Evolutionary conservation across 768 basidiomycete species (phyloP), one percentile per base, ranked within the genome.

Genomic region (Pisolithus sp.): DNA sequence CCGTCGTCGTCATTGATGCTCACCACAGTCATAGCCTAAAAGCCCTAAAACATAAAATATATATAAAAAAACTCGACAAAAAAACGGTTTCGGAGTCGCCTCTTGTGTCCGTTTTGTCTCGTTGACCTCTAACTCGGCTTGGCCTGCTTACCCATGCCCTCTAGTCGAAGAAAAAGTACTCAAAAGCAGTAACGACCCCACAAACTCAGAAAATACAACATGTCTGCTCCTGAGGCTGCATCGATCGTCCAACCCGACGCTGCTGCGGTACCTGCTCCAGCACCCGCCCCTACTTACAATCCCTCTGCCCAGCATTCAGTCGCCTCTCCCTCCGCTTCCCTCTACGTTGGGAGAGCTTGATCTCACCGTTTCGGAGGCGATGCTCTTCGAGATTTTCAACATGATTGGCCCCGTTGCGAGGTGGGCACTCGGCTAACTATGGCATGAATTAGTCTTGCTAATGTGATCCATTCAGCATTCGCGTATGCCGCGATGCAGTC

Each of bases 311-410:
- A 74, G 49, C 57, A 64, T n/a, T 63, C 75, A n/a, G 66, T 72
- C 54, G 73, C 83, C 39, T 76, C 85, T 53, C 89, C 89, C 21
- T 91, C 89, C 49, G 90, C 90, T 21, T 96, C 93, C 53, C 89
- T 99, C 62, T 99, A 99, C 74, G 96, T 99, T 57, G 96, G 96
- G 53, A n/a, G 96, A 99, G 76, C 87, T 99, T 59, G 96, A 98
- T 73, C 86, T 90, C 62, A 88, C 90, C 58, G 96, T 99, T 73
- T 91, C 94, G 36, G 96, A 99, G 78, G 95, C 96, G 52, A 97
- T 97, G 93, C 82, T 99, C 50, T 99, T 98, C 68, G 96, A 99
- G 78, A 98, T 99, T 70, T 99, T 99, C 80, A 96, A 96, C 71
- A 95, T 98, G 91, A 93, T 98, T 72, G 96, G 96, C 48, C 96